Evolutionary conservation across 1,284 basidiomycete species (phyloP), one percentile per base, ranked within the genome.

Genomic region (Dichomitus squalens): DNA sequence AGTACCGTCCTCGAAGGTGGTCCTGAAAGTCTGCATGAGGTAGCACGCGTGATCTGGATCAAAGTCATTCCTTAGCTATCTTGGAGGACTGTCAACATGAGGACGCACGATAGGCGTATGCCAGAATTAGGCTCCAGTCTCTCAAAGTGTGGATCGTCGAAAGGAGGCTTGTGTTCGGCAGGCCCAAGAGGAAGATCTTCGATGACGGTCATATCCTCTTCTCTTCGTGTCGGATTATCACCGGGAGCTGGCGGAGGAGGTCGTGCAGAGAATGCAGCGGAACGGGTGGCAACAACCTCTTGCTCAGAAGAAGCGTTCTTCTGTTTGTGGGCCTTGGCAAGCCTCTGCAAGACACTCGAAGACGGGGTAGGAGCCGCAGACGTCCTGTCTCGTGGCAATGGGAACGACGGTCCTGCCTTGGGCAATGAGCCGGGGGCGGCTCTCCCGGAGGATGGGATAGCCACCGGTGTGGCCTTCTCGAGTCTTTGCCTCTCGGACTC

Each of bases 41-140:
- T 6, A 96, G 74, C 2, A 73, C 71, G 39, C 96, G 90, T 31
- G 87, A 87, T 44, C 93, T 95, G 66, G 18, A 25, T 7, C 12
- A 44, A 31, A 39, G 47, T 47, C 31, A 21, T n/a, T 20, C 3
- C 18, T 6, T 14, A 8, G n/a, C 18, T 2, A 11, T 11, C 23
- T 7, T 3, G 21, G 23, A 23, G 12, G 2, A 41, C 9, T 11
- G 11, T n/a, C 5, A n/a, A n/a, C 16, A n/a, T n/a, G 33, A 81
- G 87, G 58, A 49, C 66, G 23, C 70, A 96, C 93, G 75, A 79
- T n/a, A 98, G 79, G 41, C 88, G 80, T 51, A 96, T 95, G 3
- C 87, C 85, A 34, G 93, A 95, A 73, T 96, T 91, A 0, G 95
- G 95, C 69, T 98, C 95, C 1, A 94, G 68, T 52, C 76, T 79